phyloP scores from a whole-genome alignment of 345 rosid species.

The Alliaria petiolata region DNA sequence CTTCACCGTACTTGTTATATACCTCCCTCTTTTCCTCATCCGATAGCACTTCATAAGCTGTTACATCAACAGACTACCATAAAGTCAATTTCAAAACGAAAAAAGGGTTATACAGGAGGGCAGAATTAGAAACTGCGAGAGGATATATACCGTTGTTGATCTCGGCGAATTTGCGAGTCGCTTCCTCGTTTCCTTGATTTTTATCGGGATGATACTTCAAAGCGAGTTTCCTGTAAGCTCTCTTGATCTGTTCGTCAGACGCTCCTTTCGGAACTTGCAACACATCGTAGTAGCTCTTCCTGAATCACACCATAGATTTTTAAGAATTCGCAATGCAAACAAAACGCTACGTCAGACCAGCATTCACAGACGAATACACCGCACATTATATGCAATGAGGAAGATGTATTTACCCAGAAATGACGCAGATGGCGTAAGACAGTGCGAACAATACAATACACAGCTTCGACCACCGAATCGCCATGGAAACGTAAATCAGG shows the following conservation, averaged over 20 bases:
- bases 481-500: constrained; percentile 46
- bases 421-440: constrained; percentile 38
- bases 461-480: constrained; percentile 42
- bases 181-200: constrained; percentile 94
- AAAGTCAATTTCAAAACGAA: neutral
- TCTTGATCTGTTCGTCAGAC: constrained; percentile 94
- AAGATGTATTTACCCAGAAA: constrained; percentile 51
- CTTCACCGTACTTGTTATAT: constrained; percentile 91
- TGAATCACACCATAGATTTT: constrained; percentile 28
- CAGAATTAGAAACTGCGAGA: neutral
- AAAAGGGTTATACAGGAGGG: neutral
- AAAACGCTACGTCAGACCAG: neutral
- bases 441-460: constrained; percentile 53
- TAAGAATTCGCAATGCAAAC: neutral
- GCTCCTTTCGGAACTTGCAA: constrained; percentile 92
- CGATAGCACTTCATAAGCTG: constrained; percentile 96
- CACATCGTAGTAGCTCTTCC: constrained; percentile 92
- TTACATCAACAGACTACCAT: constrained; percentile 13
- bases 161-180: constrained; percentile 81
- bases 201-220: constrained; percentile 98
- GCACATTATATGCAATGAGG: neutral
- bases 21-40: constrained; percentile 83
- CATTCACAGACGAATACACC: neutral
- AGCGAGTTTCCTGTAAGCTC: constrained; percentile 95
- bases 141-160: constrained; percentile 67